These are phyloP conservation scores for Termitomyces titanicus DNA, from an alignment of 768 basidiomycete species.

Conservation along the genomic window DNA sequence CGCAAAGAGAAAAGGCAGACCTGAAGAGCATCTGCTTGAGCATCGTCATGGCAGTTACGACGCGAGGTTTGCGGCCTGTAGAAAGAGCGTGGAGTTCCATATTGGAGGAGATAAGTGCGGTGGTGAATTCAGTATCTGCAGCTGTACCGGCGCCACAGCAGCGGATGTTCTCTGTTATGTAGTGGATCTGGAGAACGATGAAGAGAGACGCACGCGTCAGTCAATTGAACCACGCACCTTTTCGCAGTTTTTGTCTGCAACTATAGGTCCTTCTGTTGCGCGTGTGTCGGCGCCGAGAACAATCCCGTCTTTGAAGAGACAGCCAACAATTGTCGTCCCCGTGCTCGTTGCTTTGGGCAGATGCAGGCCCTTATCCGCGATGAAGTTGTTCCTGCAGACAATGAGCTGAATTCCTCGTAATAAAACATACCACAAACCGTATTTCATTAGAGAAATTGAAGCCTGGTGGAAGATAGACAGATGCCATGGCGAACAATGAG, in stretches of 20 bases:
- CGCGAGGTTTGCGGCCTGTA: slow-evolving; percentile 87
- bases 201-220: neutral
- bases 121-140: slow-evolving; percentile 96
- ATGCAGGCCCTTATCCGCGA: slow-evolving; percentile 65
- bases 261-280: slow-evolving; percentile 91
- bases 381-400: slow-evolving; percentile 63
- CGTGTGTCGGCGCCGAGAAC: slow-evolving; percentile 95
- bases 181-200: slow-evolving; percentile 74
- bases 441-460: slow-evolving; percentile 79
- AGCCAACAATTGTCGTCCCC: slow-evolving; percentile 97
- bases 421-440: slow-evolving; percentile 36
- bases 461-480: slow-evolving; percentile 50
- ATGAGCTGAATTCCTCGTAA: neutral
- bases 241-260: slow-evolving; percentile 99
- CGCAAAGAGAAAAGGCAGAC: slow-evolving; percentile 35
- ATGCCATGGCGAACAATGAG: slow-evolving; percentile 40
- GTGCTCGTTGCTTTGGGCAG: slow-evolving; percentile 87
- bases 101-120: slow-evolving; percentile 93
- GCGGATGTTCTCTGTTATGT: slow-evolving; percentile 89
- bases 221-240: slow-evolving; percentile 62
- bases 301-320: slow-evolving; percentile 88
- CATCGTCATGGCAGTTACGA: slow-evolving; percentile 99
- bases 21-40: slow-evolving; percentile 92
- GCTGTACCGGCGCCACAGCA: slow-evolving; percentile 99
- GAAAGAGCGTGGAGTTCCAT: slow-evolving; percentile 91